Conservation (phyloP, 306 rosid genomes). For the Malus sylvestris region DNA sequence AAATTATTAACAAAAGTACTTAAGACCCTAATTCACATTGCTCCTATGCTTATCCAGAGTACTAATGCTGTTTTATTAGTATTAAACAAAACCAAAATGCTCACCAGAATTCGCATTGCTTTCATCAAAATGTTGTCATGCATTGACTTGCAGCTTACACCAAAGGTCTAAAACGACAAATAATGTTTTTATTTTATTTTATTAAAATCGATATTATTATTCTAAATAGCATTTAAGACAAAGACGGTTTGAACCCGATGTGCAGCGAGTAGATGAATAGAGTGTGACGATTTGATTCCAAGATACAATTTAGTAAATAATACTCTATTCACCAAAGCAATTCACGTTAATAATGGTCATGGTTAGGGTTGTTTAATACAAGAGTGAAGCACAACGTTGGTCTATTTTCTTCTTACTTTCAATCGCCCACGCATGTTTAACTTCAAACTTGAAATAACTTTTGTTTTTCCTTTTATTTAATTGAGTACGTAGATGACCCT, state of each 20-base stretch:
- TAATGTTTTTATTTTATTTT: too few species aligned
- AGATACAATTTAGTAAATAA: too few species aligned
- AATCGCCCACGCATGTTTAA: too few species aligned
- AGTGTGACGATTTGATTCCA: neutral
- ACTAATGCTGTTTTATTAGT: neutral
- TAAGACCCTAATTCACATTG: neutral
- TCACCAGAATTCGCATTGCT: neutral
- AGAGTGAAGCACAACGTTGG: neutral
- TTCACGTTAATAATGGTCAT: neutral
- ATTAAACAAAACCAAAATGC: neutral
- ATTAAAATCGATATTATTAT: neutral
- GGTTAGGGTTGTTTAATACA: neutral
- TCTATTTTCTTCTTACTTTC: neutral
- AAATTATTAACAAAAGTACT: slow-evolving; percentile 2
- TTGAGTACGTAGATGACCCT: neutral
- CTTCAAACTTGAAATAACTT: neutral
- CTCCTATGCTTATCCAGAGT: slow-evolving; percentile 28
- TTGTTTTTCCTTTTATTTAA: too few species aligned
- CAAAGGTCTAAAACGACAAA: neutral
- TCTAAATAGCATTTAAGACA: too few species aligned
- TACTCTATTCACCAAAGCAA: neutral
- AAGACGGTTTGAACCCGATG: neutral
- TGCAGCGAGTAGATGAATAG: neutral
- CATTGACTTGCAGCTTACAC: neutral
- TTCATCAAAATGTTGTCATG: neutral